Base-by-base conservation (phyloP, 345 rosid genomes). In the Limnanthes douglasii region DNA sequence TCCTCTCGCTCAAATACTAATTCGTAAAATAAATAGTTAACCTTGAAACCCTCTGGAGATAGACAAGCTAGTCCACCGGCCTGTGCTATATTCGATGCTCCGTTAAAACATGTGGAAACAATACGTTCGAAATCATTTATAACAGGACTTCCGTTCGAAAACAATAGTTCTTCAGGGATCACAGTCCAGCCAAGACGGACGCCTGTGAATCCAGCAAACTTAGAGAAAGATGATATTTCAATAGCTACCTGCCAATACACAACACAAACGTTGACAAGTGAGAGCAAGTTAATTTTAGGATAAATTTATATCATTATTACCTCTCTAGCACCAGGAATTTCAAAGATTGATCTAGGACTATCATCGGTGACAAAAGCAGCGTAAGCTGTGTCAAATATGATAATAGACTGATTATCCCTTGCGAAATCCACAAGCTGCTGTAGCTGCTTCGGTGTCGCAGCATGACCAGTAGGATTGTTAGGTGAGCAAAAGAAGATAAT, bases 401-500 rank as follows among this genome's bases (percentile, higher is more conserved):
- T 75, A 21, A 81, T 60, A 1, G 97, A 81, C 2, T 92, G 92
- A 50, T 81, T 86, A 0, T n/a, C 53, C 68, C 56, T 70, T 7
- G 97, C 94, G 39, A 81, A 86, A 1, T 59, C 42, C 15, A 86
- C 86, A 8, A 86, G 65, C 24, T 68, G 57, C 49, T 68, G 34
- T 19, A 86, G 43, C 13, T 86, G 94, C 18, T 41, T 21, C 40
- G 73, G 36, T 0, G 97, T 35, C 0, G 94, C 92, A 0, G 73
- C 92, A 16, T 72, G 46, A 13, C 92, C 94, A 13, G 97, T 86
- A 1, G 94, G 97, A 51, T 86, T 86, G 54, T 78, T 86, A 23
- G 94, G 97, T 35, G 94, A 86, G 44, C 94, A 86, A 48, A 81
- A 78, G 84, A 86, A 86, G 45, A 81, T 86, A 32, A 78, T 56